Evolutionary conservation across 2,329 filamentous ascomycete genomes (phyloP).

Genomic region (Simplicillium sp.): DNA sequence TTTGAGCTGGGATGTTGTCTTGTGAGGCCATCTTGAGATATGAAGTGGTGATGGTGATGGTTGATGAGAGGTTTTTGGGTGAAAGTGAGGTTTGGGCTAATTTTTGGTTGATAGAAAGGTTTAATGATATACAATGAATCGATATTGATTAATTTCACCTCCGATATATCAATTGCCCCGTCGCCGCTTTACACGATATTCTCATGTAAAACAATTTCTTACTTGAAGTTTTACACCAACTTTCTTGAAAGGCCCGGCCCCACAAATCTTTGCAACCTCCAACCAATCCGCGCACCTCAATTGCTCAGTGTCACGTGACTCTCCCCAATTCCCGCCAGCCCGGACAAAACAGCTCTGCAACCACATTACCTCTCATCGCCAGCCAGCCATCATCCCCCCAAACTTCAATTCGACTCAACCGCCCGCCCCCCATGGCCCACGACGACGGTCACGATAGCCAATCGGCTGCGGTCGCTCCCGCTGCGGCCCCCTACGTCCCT

Average conservation of each 20-base stretch:
- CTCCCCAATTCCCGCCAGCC: conserved; percentile 2
- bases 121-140: too few species aligned
- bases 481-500: conserved; percentile 47
- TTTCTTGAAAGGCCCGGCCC: conserved; percentile 9
- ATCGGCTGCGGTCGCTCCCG: conserved; percentile 5
- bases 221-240: too few species aligned
- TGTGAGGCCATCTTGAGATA: too few species aligned
- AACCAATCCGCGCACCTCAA: conserved; percentile 22
- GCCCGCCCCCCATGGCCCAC: conserved; percentile 21
- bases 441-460: conserved; percentile 16
- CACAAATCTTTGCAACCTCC: background rate
- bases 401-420: conserved; percentile 2
- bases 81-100: too few species aligned
- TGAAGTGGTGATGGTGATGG: too few species aligned
- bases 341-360: conserved; percentile 7
- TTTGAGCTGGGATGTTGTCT: too few species aligned
- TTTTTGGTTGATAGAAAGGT: too few species aligned
- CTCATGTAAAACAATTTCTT: too few species aligned
- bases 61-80: too few species aligned
- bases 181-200: too few species aligned
- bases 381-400: background rate
- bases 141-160: too few species aligned
- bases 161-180: too few species aligned
- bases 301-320: conserved; percentile 27
- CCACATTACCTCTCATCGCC: conserved; percentile 2